These are phyloP conservation scores for Aspergillus indologenus DNA, from an alignment of 495 filamentous ascomycete species.

Conservation along the genomic window DNA sequence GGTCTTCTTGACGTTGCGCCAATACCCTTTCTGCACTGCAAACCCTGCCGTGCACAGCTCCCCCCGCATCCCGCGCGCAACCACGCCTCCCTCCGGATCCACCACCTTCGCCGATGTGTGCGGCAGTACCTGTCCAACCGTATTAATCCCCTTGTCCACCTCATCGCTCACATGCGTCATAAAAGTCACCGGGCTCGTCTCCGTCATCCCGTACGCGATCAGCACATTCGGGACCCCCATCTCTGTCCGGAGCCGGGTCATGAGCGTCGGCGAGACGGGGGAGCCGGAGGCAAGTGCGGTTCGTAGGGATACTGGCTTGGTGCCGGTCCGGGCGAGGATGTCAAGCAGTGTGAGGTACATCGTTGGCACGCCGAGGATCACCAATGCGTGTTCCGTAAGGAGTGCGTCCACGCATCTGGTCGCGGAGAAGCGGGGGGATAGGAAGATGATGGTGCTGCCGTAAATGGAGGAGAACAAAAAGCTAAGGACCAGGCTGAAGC, in stretches of 20 bases:
- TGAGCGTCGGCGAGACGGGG: conserved; percentile 14
- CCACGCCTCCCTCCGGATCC: conserved; percentile 43
- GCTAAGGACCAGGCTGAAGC: conserved; percentile 79
- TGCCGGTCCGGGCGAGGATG: conserved; percentile 40
- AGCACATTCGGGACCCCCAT: conserved; percentile 23
- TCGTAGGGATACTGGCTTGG: conserved; percentile 15
- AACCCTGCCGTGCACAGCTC: conserved; percentile 77
- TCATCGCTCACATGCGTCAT: conserved; percentile 15
- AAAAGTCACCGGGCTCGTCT: conserved; percentile 21
- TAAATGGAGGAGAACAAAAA: conserved; percentile 81
- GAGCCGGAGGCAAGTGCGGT: conserved; percentile 23
- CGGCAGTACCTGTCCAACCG: conserved; percentile 33
- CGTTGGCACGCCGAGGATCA: conserved; percentile 80
- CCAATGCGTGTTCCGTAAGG: conserved; percentile 63
- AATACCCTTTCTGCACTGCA: conserved; percentile 79
- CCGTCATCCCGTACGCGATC: conserved; percentile 26
- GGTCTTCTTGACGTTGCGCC: conserved; percentile 60
- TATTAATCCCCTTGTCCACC: neutral
- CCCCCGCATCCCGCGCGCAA: conserved; percentile 33
- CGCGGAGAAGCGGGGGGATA: conserved; percentile 32
- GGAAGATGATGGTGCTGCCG: conserved; percentile 21
- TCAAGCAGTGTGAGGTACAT: conserved; percentile 83
- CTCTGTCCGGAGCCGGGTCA: conserved; percentile 15
- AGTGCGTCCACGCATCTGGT: conserved; percentile 58
- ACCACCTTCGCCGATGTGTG: conserved; percentile 74